phyloP scores from a whole-genome alignment of 176 grass and related monocot species.

The Carex scoparia region DNA sequence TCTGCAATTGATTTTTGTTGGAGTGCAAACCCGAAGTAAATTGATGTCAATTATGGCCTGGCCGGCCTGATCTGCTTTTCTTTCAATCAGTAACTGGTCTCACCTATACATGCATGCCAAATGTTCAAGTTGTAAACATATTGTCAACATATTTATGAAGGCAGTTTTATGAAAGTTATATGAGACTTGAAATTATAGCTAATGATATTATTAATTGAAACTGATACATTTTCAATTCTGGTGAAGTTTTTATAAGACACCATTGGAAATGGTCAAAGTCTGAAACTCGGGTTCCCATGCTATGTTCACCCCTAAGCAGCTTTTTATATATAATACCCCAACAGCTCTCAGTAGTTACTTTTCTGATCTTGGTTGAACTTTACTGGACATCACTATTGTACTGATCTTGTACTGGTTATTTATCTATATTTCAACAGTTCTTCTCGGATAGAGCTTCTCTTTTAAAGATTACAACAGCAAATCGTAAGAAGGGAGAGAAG shows the following conservation, averaged over 20 bases:
- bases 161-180: neutral
- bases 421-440: constrained; percentile 40
- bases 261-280: neutral
- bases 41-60: neutral
- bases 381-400: neutral
- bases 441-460: constrained; percentile 51
- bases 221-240: neutral
- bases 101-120: neutral
- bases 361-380: neutral
- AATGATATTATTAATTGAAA: neutral
- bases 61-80: neutral
- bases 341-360: neutral
- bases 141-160: constrained; percentile 4
- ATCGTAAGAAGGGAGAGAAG: constrained; percentile 47
- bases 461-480: constrained; percentile 49
- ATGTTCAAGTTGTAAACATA: neutral
- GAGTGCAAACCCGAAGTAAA: neutral
- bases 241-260: neutral
- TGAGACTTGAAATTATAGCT: neutral
- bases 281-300: neutral
- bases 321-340: neutral
- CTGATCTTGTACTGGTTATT: constrained; percentile 6
- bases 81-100: neutral
- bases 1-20: neutral
- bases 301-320: neutral